Evolutionary conservation across 208 protist genomes (phyloP), one percentile per base, ranked within the genome.

Genomic region (Trypanosoma cruzi): DNA sequence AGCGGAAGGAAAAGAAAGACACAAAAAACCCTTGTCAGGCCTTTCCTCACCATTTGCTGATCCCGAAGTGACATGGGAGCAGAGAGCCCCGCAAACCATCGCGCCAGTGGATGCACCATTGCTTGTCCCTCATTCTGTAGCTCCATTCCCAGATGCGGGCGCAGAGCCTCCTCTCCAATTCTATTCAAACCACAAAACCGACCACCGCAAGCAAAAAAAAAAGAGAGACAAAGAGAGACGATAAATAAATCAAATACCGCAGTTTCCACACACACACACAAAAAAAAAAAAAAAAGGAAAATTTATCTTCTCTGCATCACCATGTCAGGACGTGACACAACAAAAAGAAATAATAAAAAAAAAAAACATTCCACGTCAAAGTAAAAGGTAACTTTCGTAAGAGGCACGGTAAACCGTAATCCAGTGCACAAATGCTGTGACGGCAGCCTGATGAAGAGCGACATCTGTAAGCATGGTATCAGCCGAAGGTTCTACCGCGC

Each of bases 11-110:
- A 40, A 52, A 91, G 57, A 20, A 78, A 66, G 29, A 77, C 68
- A 68, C 78, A 89, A 31, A 96, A 63, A n/a, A 92, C 53, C 16
- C 48, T 48, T 31, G 75, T 70, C 26, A 75, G 61, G 34, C 66
- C 76, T 2, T 32, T 66, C 13, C 48, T 52, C n/a, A 73, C 80
- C 34, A 61, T 71, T 44, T 59, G 50, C 63, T 96, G 91, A 48
- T 94, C 91, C 16, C 32, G 50, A 18, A 96, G 65, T 18, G 85
- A 94, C 88, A 96, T 94, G 64, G 85, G 88, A n/a, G 82, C 82
- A 13, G 83, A 64, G 24, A 96, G 71, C n/a, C 75, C 79, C 4
- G 86, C 81, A 26, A 96, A 36, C 65, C 75, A 85, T 6, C 54
- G 73, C 14, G 88, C 82, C 2, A 84, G 52, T 2, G 90, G 88